phyloP scores from a whole-genome alignment of 2,329 filamentous ascomycete species.

The Ophiosphaerella herpotricha region DNA sequence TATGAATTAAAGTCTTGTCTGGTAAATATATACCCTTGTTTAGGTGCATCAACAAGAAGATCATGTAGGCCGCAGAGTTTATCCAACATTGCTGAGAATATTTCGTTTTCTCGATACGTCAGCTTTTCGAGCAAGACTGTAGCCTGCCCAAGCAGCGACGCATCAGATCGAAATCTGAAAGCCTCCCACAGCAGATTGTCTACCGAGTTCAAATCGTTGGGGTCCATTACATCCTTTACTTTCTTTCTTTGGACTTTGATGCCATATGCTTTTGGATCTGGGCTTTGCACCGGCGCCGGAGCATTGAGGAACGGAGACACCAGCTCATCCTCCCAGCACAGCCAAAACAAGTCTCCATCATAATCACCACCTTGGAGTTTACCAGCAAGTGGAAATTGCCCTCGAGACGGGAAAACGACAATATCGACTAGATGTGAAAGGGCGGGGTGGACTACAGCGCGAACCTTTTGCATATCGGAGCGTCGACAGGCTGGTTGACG shows the following conservation, averaged over 20 bases:
- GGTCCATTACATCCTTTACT: conserved; percentile 52
- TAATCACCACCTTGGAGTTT: conserved; percentile 81
- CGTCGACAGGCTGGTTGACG: conserved; percentile 70
- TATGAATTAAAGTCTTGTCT: conserved; percentile 54
- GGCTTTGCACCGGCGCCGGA: conserved; percentile 50
- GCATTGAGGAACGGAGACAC: conserved; percentile 70
- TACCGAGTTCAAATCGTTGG: conserved; percentile 32
- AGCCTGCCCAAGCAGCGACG: conserved; percentile 64
- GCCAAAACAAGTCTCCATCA: conserved; percentile 77
- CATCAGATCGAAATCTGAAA: conserved; percentile 63
- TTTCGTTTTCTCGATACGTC: conserved; percentile 56
- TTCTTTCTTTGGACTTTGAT: conserved; percentile 56
- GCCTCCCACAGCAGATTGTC: conserved; percentile 57
- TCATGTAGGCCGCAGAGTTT: conserved; percentile 50
- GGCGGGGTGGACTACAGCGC: conserved; percentile 58
- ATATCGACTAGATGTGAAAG: conserved; percentile 75
- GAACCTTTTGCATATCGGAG: conserved; percentile 71
- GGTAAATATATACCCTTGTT: conserved; percentile 56
- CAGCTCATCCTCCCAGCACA: conserved; percentile 72
- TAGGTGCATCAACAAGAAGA: conserved; percentile 51
- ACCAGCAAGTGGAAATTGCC: conserved; percentile 66
- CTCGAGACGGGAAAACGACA: conserved; percentile 73
- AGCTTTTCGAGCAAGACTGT: conserved; percentile 68
- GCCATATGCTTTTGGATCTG: conserved; percentile 55
- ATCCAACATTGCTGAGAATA: conserved; percentile 28